Base-by-base conservation (phyloP, 2,329 filamentous ascomycete genomes). In the Sporothrix phasma region DNA sequence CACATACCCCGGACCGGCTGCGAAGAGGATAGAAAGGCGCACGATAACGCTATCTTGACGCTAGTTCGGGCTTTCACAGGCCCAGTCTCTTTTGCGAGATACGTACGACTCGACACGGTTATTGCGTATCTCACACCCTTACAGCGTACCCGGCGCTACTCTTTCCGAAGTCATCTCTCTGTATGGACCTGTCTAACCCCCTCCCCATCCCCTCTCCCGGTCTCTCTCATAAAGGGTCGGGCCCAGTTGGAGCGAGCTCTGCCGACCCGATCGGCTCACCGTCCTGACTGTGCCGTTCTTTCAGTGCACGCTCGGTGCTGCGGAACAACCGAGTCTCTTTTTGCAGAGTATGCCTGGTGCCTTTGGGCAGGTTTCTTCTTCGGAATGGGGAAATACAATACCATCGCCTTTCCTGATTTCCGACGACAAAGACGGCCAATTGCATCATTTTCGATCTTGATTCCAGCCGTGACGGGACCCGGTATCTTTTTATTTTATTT, bases 1-100 rank as follows among this genome's bases (percentile, higher is more conserved):
- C 54, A 49, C 58, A 61, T 47, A 61, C 58, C 58, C 58, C 58
- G 29, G 58, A 61, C 58, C 39, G 39, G 56, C 45, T n/a, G 39
- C 31, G 56, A 46, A 24, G n/a, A 26, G 34, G 34, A 45, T 3
- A 26, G 37, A 22, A 58, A 58, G 34, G 53, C 41, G 56, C 53
- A 22, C 39, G 56, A 59, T 59, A 59, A 29, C 54, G 54, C 54
- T 58, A 58, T 41, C 34, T 43, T 29, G 22, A 17, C 34, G 37
- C 37, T 58, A 58, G 34, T 22, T n/a, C 54, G 15, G 26, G 22
- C 26, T 22, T 53, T 19, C 19, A 6, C 51, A 29, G 54, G 10
- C 22, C 22, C 45, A 59, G 56, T 59, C 24, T 2, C 31, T 59
- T 45, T 45, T 45, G 56, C n/a, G n/a, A n/a, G n/a, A n/a, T n/a